Evolutionary conservation across 208 protist species (phyloP).

Genomic region (Tetramitus jugosus): DNA sequence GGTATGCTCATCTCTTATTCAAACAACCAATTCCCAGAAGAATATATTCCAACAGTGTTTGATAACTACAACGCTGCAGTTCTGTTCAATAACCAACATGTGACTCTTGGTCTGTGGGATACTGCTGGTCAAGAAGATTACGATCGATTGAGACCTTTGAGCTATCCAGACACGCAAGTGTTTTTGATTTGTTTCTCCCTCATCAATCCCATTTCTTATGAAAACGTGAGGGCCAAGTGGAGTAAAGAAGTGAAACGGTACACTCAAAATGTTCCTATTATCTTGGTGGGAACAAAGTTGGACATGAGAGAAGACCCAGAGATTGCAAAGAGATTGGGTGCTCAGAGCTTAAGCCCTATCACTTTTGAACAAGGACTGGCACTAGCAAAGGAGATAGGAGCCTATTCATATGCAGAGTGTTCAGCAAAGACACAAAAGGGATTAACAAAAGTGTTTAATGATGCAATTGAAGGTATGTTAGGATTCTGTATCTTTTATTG

Average conservation of each 20-base stretch:
- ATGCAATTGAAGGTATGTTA: constrained; percentile 51
- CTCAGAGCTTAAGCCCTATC: constrained; percentile 38
- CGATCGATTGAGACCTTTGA: constrained; percentile 50
- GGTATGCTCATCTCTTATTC: neutral
- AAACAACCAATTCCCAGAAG: constrained; percentile 19
- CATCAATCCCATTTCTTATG: constrained; percentile 48
- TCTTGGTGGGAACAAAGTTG: constrained; percentile 78
- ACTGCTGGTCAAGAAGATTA: constrained; percentile 83
- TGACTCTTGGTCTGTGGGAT: constrained; percentile 59
- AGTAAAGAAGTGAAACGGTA: constrained; percentile 60
- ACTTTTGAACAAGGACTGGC: constrained; percentile 45
- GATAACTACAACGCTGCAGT: constrained; percentile 73
- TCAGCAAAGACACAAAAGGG: constrained; percentile 69
- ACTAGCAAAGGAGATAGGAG: constrained; percentile 57
- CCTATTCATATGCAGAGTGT: constrained; percentile 75
- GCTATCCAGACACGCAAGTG: constrained; percentile 61
- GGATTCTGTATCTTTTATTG: neutral
- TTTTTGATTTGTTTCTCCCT: constrained; percentile 66
- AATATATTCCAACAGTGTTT: constrained; percentile 67
- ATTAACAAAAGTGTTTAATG: constrained; percentile 71
- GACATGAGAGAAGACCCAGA: constrained; percentile 63
- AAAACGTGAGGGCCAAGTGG: constrained; percentile 57
- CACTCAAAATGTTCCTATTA: constrained; percentile 51
- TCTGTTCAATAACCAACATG: constrained; percentile 46
- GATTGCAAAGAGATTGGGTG: constrained; percentile 42